These are phyloP conservation scores for Durusdinium trenchii DNA, from an alignment of 73 alveolate species.

Conservation along the genomic window DNA sequence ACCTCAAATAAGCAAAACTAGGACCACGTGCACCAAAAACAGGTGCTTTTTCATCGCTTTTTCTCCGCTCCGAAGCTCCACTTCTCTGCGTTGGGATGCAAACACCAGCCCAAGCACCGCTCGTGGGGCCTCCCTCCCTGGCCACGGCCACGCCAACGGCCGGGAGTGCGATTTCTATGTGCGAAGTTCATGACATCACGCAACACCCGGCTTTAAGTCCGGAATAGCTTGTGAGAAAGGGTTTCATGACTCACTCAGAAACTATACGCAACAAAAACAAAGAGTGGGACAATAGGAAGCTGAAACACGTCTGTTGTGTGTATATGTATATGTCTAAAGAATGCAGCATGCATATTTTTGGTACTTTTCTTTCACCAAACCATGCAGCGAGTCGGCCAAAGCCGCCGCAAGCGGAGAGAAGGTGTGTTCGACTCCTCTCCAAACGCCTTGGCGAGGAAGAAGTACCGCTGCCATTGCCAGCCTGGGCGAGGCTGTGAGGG, in stretches of 20 bases:
- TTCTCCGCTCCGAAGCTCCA: not conserved
- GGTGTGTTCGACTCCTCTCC: no score
- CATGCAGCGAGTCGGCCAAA: not conserved
- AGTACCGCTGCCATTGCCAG: conserved; percentile 44
- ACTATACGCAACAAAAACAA: not conserved
- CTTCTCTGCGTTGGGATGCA: conserved; percentile 1
- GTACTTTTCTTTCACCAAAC: not conserved
- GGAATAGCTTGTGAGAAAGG: no score
- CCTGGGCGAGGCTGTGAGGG: no score
- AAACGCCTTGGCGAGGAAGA: conserved; percentile 24
- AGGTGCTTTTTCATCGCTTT: not conserved
- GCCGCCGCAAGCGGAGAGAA: no score
- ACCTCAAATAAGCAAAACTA: no score
- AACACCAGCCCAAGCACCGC: conserved; percentile 36
- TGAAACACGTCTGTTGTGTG: no score
- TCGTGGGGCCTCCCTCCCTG: conserved; percentile 36
- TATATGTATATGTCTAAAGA: no score
- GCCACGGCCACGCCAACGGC: not conserved
- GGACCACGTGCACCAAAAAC: no score
- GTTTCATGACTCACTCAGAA: no score
- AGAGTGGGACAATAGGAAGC: no score
- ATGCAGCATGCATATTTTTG: not conserved
- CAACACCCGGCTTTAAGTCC: no score
- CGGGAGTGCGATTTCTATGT: not conserved
- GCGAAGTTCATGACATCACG: not conserved